These are phyloP conservation scores for Neurospora cerealis DNA, from an alignment of 495 filamentous ascomycete genomes.

Conservation along the genomic window DNA sequence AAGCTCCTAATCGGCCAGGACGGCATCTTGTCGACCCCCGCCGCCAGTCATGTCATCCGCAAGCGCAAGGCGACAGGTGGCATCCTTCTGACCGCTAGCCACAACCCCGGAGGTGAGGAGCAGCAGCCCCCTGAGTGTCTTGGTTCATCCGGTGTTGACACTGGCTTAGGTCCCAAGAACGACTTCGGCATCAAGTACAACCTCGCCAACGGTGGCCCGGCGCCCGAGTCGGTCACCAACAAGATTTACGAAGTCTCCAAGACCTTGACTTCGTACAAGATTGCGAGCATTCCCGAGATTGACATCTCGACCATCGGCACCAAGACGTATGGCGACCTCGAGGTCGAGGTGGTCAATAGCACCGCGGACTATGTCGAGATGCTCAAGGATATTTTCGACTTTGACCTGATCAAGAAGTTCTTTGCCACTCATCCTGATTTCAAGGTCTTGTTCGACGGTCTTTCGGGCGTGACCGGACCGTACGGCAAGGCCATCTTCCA, in stretches of 20 bases:
- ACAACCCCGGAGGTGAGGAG: slow-evolving; percentile 89
- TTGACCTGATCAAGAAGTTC: slow-evolving; percentile 88
- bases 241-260: slow-evolving; percentile 92
- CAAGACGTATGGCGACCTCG: slow-evolving; percentile 71
- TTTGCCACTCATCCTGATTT: slow-evolving; percentile 77
- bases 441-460: slow-evolving; percentile 91
- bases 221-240: slow-evolving; percentile 91
- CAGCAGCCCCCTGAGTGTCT: not conserved
- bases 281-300: slow-evolving; percentile 74
- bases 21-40: slow-evolving; percentile 92
- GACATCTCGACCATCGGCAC: slow-evolving; percentile 77
- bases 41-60: slow-evolving; percentile 89
- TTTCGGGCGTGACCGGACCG: slow-evolving; percentile 89
- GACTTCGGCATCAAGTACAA: slow-evolving; percentile 99
- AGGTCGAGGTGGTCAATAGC: slow-evolving; percentile 91
- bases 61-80: slow-evolving; percentile 90
- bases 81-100: slow-evolving; percentile 91
- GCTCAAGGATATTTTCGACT: slow-evolving; percentile 98
- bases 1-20: slow-evolving; percentile 93
- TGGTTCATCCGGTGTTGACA: not conserved
- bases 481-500: slow-evolving; percentile 94
- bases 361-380: slow-evolving; percentile 85
- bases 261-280: slow-evolving; percentile 81
- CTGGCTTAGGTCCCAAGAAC: slow-evolving; percentile 63
- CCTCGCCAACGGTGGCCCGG: slow-evolving; percentile 86